A percentile compares a stretch with the other conserved stretches of the same genome.
Conservation (phyloP, 106 monocot genomes). For the Cymbidium sinense region DNA sequence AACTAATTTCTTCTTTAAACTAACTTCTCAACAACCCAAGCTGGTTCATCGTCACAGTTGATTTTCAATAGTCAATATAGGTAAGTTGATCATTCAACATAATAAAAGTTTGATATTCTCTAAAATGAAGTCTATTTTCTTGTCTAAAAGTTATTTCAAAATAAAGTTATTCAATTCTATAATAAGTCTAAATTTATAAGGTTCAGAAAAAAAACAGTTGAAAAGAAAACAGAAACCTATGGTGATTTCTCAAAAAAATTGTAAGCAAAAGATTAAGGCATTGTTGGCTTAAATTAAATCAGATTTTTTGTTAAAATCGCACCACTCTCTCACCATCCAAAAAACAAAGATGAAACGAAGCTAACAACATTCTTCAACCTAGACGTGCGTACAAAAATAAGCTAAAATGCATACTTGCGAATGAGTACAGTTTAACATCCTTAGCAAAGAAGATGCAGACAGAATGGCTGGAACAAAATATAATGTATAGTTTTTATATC, state of each 20-base stretch:
- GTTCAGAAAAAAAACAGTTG: neutral
- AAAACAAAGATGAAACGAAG: neutral
- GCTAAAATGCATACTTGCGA: neutral
- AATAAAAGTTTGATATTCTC: neutral
- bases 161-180: neutral
- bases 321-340: neutral
- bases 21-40: too few species aligned
- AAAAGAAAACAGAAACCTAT: neutral
- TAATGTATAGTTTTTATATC: neutral
- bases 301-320: too few species aligned
- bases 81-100: too few species aligned
- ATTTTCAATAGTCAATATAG: too few species aligned
- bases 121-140: neutral
- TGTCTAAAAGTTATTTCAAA: neutral
- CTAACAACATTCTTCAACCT: neutral
- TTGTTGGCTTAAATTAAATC: too few species aligned
- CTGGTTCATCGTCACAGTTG: too few species aligned
- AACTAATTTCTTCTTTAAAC: neutral
- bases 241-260: neutral
- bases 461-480: neutral
- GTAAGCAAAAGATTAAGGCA: too few species aligned
- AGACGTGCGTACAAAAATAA: neutral
- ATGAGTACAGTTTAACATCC: neutral
- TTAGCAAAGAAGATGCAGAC: neutral
- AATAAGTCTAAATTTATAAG: neutral